Percentiles rank a stretch among this genome's conserved stretches.
These are phyloP conservation scores for Rehmannia glutinosa DNA, from an alignment of 257 asterid genomes.

Conservation along the genomic window DNA sequence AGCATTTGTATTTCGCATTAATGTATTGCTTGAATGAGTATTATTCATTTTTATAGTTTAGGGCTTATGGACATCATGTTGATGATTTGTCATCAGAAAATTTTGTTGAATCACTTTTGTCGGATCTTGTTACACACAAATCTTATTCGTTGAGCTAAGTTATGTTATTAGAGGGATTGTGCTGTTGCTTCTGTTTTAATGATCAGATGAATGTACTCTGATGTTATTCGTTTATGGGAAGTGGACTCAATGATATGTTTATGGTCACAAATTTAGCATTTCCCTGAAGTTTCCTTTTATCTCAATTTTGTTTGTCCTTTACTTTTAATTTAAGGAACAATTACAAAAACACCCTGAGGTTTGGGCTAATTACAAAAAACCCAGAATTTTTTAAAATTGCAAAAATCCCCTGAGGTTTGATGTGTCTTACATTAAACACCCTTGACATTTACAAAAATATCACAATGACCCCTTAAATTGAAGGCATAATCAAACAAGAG, in stretches of 20 bases:
- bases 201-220: background rate
- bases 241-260: background rate
- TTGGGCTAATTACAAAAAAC: too few relatives aligned
- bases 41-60: slow-evolving; percentile 6
- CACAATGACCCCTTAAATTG: too few relatives aligned
- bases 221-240: background rate
- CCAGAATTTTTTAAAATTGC: too few relatives aligned
- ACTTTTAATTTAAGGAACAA: too few relatives aligned
- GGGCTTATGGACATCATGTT: background rate
- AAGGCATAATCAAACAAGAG: too few relatives aligned
- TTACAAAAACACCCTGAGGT: too few relatives aligned
- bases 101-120: background rate
- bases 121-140: background rate
- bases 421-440: too few relatives aligned
- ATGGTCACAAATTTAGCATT: too few relatives aligned
- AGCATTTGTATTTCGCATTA: slow-evolving; percentile 13
- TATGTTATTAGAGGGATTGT: background rate
- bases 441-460: too few relatives aligned
- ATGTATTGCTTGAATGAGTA: slow-evolving; percentile 21
- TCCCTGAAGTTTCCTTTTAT: too few relatives aligned
- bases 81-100: slow-evolving; percentile 23
- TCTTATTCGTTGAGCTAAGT: slow-evolving; percentile 3
- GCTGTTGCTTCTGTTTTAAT: background rate
- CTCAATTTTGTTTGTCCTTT: too few relatives aligned
- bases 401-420: too few relatives aligned